Conservation (phyloP, 768 basidiomycete species). For the Auriscalpium vulgare region DNA sequence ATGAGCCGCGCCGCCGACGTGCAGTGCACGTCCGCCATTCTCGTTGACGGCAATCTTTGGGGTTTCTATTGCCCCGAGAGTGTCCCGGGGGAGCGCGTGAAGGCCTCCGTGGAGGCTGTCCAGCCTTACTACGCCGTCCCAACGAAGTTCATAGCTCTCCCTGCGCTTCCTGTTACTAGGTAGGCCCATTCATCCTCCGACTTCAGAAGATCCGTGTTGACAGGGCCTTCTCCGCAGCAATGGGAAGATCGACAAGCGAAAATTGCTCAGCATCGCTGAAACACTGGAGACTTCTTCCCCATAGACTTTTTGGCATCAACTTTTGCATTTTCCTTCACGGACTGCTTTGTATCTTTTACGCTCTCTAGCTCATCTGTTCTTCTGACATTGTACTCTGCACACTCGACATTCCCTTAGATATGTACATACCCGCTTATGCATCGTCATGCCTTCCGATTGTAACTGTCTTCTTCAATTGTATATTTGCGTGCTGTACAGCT, state of each 20-base stretch:
- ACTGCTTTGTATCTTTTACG: too few species aligned
- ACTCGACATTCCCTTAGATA: too few species aligned
- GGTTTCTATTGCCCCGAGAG: conserved; percentile 41
- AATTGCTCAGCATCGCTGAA: conserved; percentile 1
- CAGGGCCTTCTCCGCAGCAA: conserved; percentile 23
- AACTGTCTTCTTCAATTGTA: too few species aligned
- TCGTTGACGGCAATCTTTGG: conserved; percentile 46
- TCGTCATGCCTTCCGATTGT: too few species aligned
- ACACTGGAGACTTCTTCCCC: too few species aligned
- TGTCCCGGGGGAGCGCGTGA: conserved; percentile 30
- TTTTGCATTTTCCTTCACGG: too few species aligned
- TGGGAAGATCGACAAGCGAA: conserved; percentile 23
- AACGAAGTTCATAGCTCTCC: conserved; percentile 34
- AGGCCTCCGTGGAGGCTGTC: conserved; percentile 34
- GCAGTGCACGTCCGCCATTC: conserved; percentile 38
- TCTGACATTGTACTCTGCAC: too few species aligned
- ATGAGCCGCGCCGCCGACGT: conserved; percentile 36
- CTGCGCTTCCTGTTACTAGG: conserved; percentile 45
- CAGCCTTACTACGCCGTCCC: conserved; percentile 58
- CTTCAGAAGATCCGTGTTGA: background rate
- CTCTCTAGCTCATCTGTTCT: too few species aligned
- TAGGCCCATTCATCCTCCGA: conserved; percentile 18
- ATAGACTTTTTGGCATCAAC: too few species aligned
- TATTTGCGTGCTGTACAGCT: too few species aligned
- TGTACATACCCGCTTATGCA: too few species aligned